phyloP scores from a whole-genome alignment of 176 grass and related monocot species.

The Tuctoria greenei region DNA sequence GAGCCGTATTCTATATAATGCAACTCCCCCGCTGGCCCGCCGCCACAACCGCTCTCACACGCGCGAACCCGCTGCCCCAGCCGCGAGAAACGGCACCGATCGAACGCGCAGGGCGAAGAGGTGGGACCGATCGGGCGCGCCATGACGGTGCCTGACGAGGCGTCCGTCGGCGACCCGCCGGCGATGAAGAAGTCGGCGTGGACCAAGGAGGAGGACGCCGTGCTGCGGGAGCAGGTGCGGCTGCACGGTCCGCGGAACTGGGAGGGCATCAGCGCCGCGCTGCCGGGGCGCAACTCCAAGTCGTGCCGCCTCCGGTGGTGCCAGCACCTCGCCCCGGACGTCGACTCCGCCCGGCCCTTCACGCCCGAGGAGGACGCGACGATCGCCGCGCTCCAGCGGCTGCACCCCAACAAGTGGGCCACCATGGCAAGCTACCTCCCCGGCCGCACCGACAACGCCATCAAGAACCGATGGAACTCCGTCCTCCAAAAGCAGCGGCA shows the following conservation, averaged over 20 bases:
- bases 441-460: conserved; percentile 85
- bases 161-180: neutral
- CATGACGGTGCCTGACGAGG: neutral
- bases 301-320: conserved; percentile 78
- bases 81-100: neutral
- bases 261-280: conserved; percentile 43
- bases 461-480: conserved; percentile 94
- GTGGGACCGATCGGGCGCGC: neutral
- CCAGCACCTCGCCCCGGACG: conserved; percentile 55
- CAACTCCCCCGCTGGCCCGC: too few species aligned
- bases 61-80: neutral
- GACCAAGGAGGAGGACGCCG: conserved; percentile 54
- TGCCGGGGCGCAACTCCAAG: conserved; percentile 49
- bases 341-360: conserved; percentile 47
- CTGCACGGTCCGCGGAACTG: conserved; percentile 52
- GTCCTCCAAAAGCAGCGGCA: conserved; percentile 45
- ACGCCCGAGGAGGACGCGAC: conserved; percentile 42
- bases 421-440: conserved; percentile 69
- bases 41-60: neutral
- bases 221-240: conserved; percentile 51
- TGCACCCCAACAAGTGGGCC: conserved; percentile 68
- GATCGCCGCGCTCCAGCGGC: conserved; percentile 34
- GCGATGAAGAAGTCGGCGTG: conserved; percentile 56
- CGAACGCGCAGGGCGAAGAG: neutral
- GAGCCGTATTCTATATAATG: too few species aligned